Percentiles rank a stretch among this genome's conserved stretches.
These are phyloP conservation scores for Tolypocladium guangdongense DNA, from an alignment of 2,329 filamentous ascomycete species.

Conservation along the genomic window DNA sequence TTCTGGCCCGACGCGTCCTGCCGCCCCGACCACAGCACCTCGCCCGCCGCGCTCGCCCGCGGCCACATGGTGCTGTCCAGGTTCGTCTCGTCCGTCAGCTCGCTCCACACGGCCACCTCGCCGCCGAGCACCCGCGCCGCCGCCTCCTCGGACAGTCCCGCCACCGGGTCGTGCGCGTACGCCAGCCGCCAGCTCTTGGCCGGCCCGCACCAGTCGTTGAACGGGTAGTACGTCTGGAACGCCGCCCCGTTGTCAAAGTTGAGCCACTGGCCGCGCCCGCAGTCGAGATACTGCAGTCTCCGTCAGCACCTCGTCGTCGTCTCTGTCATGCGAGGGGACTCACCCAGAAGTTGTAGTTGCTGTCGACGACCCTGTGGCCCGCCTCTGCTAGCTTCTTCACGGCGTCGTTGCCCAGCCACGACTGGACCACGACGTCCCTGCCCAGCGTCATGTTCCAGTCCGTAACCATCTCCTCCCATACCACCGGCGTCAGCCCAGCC, in stretches of 20 bases:
- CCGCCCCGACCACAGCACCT: slow-evolving; percentile 70
- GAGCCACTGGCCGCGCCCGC: slow-evolving; percentile 70
- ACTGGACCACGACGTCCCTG: slow-evolving; percentile 63
- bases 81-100: slow-evolving; percentile 66
- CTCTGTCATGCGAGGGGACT: slow-evolving; percentile 14
- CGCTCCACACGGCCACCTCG: slow-evolving; percentile 72
- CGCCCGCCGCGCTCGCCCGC: slow-evolving; percentile 59
- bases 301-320: not conserved
- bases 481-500: slow-evolving; percentile 58
- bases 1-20: slow-evolving; percentile 56
- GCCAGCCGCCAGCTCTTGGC: slow-evolving; percentile 72
- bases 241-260: slow-evolving; percentile 49
- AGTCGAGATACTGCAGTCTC: slow-evolving; percentile 60
- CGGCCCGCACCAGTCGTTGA: slow-evolving; percentile 71
- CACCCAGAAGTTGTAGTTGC: slow-evolving; percentile 70
- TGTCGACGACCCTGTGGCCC: slow-evolving; percentile 63
- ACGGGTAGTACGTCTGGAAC: slow-evolving; percentile 51
- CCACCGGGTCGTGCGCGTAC: slow-evolving; percentile 68
- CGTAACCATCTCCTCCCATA: slow-evolving; percentile 81
- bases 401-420: slow-evolving; percentile 58
- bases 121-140: slow-evolving; percentile 66
- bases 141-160: slow-evolving; percentile 47
- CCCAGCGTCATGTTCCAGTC: slow-evolving; percentile 68
- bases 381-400: slow-evolving; percentile 47
- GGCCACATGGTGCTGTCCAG: slow-evolving; percentile 73